These are phyloP conservation scores for Zymoseptoria crescenta DNA, from an alignment of 2,329 filamentous ascomycete genomes.

Conservation along the genomic window DNA sequence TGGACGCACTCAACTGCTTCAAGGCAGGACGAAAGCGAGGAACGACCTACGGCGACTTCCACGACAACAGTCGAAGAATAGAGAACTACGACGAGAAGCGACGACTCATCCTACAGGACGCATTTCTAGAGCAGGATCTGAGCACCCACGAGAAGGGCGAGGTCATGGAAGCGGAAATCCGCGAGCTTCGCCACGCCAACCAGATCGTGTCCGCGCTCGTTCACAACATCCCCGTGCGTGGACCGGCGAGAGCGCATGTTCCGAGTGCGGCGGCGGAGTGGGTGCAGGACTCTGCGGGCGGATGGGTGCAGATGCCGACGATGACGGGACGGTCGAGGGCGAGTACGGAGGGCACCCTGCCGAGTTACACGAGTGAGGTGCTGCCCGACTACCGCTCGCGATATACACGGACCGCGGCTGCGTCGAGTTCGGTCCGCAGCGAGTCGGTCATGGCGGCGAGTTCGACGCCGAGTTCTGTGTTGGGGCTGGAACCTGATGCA, in stretches of 20 bases:
- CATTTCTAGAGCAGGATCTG: slow-evolving; percentile 33
- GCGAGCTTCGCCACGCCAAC: slow-evolving; percentile 45
- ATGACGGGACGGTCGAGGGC: slow-evolving; percentile 26
- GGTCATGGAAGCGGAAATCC: slow-evolving; percentile 43
- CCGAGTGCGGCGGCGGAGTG: not conserved
- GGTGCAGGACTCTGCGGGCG: not conserved
- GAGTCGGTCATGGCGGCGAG: slow-evolving; percentile 7
- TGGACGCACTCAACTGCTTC: slow-evolving; percentile 25
- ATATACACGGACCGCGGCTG: slow-evolving; percentile 24
- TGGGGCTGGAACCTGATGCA: slow-evolving; percentile 3
- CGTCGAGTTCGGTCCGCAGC: slow-evolving; percentile 19
- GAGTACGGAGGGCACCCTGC: slow-evolving; percentile 24
- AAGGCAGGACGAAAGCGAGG: slow-evolving; percentile 28
- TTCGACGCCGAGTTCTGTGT: slow-evolving; percentile 1
- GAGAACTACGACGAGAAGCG: slow-evolving; percentile 47
- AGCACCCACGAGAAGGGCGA: slow-evolving; percentile 36
- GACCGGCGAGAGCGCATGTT: not conserved
- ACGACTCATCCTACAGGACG: slow-evolving; percentile 37
- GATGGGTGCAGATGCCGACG: not conserved
- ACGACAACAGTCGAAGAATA: slow-evolving; percentile 7
- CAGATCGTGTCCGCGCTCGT: slow-evolving; percentile 40
- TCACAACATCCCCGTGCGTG: not conserved
- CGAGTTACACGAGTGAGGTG: slow-evolving; percentile 31
- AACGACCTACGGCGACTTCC: slow-evolving; percentile 1
- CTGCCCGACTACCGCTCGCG: slow-evolving; percentile 40